Evolutionary conservation across 2,329 filamentous ascomycete species (phyloP).

Genomic region (Fusarium luffae): DNA sequence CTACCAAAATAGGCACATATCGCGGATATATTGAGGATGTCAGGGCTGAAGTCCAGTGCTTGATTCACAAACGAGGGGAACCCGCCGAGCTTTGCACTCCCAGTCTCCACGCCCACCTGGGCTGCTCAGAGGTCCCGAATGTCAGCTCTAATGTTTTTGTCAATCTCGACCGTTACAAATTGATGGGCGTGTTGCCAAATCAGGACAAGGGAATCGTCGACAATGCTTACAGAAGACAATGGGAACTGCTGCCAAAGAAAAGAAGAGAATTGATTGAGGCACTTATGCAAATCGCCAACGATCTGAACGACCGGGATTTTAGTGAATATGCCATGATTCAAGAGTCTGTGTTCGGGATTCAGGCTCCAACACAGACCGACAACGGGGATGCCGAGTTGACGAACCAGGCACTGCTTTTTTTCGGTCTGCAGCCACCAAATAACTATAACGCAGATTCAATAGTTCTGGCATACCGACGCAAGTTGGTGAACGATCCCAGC

Average conservation of each 20-base stretch:
- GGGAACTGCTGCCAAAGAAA: conserved; percentile 50
- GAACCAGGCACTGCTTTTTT: conserved; percentile 49
- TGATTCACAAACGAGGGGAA: conserved; percentile 52
- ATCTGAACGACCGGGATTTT: conserved; percentile 50
- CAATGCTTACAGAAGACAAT: conserved; percentile 56
- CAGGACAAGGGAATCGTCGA: conserved; percentile 51
- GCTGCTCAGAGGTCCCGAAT: conserved; percentile 47
- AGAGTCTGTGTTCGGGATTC: conserved; percentile 55
- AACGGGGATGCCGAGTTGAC: conserved; percentile 49
- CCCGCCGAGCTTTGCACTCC: conserved; percentile 48
- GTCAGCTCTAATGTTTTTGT: conserved; percentile 45
- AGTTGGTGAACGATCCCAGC: conserved; percentile 48
- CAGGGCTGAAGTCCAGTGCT: conserved; percentile 60
- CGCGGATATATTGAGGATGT: conserved; percentile 63
- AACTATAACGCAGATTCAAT: conserved; percentile 51
- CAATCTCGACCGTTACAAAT: conserved; percentile 49
- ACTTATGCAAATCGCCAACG: conserved; percentile 51
- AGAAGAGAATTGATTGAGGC: conserved; percentile 49
- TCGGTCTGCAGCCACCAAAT: conserved; percentile 52
- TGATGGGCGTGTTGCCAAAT: conserved; percentile 53
- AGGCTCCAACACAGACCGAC: conserved; percentile 44
- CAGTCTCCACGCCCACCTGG: conserved; percentile 49
- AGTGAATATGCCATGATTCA: conserved; percentile 54
- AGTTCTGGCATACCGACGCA: conserved; percentile 51
- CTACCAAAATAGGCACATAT: conserved; percentile 54